Percentiles rank a stretch among this genome's conserved stretches.
Conservation (phyloP, 495 filamentous ascomycete species). For the Penicillium odoratum region DNA sequence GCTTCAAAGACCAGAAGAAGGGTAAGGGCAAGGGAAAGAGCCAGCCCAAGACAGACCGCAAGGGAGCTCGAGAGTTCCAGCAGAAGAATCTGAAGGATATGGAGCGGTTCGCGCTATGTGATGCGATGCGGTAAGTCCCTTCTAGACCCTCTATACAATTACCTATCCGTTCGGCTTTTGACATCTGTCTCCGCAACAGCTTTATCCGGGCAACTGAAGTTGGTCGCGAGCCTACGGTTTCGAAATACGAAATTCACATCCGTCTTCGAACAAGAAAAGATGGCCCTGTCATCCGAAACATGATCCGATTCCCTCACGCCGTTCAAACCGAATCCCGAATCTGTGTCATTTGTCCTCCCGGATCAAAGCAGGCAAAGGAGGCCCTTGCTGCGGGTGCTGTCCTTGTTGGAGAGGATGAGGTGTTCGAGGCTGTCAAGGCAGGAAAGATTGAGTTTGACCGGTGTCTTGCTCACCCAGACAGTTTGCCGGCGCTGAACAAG, state of each 20-base stretch:
- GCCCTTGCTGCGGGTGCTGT: slow-evolving; percentile 75
- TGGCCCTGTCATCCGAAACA: slow-evolving; percentile 80
- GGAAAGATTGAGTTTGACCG: slow-evolving; percentile 83
- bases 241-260: slow-evolving; percentile 87
- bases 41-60: slow-evolving; percentile 62
- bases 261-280: slow-evolving; percentile 77
- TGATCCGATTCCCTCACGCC: slow-evolving; percentile 83
- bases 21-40: slow-evolving; percentile 46
- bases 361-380: slow-evolving; percentile 63
- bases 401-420: slow-evolving; percentile 77
- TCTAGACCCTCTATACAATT: background rate
- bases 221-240: slow-evolving; percentile 64
- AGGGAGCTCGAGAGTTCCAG: slow-evolving; percentile 60
- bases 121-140: slow-evolving; percentile 80
- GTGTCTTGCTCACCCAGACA: slow-evolving; percentile 81
- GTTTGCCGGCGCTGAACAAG: slow-evolving; percentile 70
- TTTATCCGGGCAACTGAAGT: slow-evolving; percentile 93
- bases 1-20: slow-evolving; percentile 37
- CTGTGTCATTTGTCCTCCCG: slow-evolving; percentile 82
- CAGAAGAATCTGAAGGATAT: slow-evolving; percentile 60
- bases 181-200: slow-evolving; percentile 44
- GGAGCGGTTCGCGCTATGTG: slow-evolving; percentile 76
- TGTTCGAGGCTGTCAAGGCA: slow-evolving; percentile 77
- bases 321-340: slow-evolving; percentile 83
- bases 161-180: slow-evolving; percentile 4